phyloP scores from a whole-genome alignment of 2,329 filamentous ascomycete species.

The Blastomyces parvus region DNA sequence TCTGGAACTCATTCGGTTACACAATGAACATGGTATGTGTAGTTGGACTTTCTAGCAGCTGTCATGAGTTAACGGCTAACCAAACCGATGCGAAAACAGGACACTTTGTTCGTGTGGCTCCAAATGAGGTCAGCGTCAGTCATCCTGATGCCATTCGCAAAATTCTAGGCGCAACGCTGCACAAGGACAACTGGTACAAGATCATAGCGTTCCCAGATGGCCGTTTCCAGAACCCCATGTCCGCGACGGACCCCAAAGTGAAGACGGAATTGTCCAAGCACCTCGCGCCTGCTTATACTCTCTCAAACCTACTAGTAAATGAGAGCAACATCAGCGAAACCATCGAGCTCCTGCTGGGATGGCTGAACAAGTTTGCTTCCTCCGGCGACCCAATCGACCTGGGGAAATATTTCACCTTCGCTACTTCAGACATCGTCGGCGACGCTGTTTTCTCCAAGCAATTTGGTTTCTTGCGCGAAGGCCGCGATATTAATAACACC shows the following conservation, averaged over 20 bases:
- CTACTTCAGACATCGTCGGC: slow-evolving; percentile 31
- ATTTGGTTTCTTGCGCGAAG: slow-evolving; percentile 28
- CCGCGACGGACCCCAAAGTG: slow-evolving; percentile 27
- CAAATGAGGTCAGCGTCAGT: slow-evolving; percentile 38
- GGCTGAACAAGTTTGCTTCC: slow-evolving; percentile 22
- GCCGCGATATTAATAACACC: slow-evolving; percentile 29
- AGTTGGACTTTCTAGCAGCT: not conserved
- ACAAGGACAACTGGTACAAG: slow-evolving; percentile 31
- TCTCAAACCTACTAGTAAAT: slow-evolving; percentile 26
- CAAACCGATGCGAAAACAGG: slow-evolving; percentile 17
- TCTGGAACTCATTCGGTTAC: slow-evolving; percentile 28
- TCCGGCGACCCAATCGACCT: slow-evolving; percentile 26
- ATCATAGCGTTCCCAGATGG: slow-evolving; percentile 34
- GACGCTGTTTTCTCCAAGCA: slow-evolving; percentile 30
- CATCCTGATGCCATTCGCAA: slow-evolving; percentile 34
- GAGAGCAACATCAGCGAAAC: slow-evolving; percentile 24
- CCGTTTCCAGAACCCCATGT: slow-evolving; percentile 35
- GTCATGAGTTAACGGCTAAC: not conserved
- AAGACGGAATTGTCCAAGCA: slow-evolving; percentile 29
- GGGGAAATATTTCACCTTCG: slow-evolving; percentile 34
- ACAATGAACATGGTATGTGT: slow-evolving; percentile 32
- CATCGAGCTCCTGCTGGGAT: slow-evolving; percentile 23
- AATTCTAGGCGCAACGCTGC: slow-evolving; percentile 27
- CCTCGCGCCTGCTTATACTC: slow-evolving; percentile 22
- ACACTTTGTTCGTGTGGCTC: slow-evolving; percentile 37